Evolutionary conservation across 306 rosid species (phyloP).

Genomic region (Cucurbita maxima): DNA sequence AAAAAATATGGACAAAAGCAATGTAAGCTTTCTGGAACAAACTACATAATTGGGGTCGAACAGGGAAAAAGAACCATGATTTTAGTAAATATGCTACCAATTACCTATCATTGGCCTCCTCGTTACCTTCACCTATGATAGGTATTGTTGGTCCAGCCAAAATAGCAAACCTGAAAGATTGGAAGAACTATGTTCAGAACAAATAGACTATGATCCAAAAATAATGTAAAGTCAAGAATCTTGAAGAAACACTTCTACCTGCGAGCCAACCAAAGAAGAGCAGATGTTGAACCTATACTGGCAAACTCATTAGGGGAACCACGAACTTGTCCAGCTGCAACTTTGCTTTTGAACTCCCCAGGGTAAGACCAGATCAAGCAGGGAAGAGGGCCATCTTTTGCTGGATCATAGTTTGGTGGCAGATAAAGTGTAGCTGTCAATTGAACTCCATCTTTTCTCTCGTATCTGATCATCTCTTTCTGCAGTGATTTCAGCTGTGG

Average conservation of each 20-base stretch:
- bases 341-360: conserved; percentile 97
- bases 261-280: conserved; percentile 95
- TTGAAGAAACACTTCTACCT: conserved; percentile 33
- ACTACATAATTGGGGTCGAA: background rate
- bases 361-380: conserved; percentile 98
- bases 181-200: conserved; percentile 13
- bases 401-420: conserved; percentile 84
- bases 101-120: conserved; percentile 95
- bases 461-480: conserved; percentile 91
- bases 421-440: conserved; percentile 88
- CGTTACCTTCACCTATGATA: conserved; percentile 87
- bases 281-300: conserved; percentile 86
- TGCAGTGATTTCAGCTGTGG: conserved; percentile 87
- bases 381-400: conserved; percentile 88
- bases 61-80: background rate
- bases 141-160: conserved; percentile 96
- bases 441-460: conserved; percentile 96
- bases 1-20: background rate
- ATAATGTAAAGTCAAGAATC: background rate
- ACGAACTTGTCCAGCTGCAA: conserved; percentile 98
- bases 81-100: background rate
- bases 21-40: background rate
- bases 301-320: conserved; percentile 99
- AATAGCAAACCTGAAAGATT: conserved; percentile 71
- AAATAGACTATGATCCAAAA: background rate